Conservation (phyloP, 768 basidiomycete genomes). For the Trametes cubensis region DNA sequence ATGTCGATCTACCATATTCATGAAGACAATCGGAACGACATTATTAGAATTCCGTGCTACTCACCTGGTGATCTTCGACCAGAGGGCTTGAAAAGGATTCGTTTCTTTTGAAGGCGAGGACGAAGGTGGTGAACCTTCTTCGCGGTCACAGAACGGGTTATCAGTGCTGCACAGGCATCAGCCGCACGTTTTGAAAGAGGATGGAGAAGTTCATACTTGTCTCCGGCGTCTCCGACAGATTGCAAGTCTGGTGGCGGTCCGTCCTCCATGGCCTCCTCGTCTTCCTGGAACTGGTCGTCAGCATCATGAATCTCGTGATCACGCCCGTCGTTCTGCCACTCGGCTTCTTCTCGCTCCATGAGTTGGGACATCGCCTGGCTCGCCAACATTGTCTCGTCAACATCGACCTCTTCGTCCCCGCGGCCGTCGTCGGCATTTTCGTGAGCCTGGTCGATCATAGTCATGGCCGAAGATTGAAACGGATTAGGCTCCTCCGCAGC, state of each 20-base stretch:
- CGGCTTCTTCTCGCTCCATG: constrained; percentile 37
- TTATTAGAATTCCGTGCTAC: no score
- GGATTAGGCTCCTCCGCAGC: constrained; percentile 26
- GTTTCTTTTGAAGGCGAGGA: constrained; percentile 11
- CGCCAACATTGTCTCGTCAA: constrained; percentile 55
- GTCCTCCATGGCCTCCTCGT: constrained; percentile 39
- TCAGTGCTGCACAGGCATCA: neutral
- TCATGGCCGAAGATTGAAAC: constrained; percentile 20
- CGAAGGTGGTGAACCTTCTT: neutral
- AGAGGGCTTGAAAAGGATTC: constrained; percentile 26
- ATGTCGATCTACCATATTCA: constrained; percentile 2
- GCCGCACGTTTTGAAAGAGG: neutral
- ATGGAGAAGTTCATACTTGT: neutral
- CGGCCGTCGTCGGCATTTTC: neutral
- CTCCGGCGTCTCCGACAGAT: constrained; percentile 7
- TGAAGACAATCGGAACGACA: no score
- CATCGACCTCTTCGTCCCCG: constrained; percentile 44
- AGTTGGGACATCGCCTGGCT: constrained; percentile 50
- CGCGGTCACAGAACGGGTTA: neutral
- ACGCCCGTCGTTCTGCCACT: constrained; percentile 29
- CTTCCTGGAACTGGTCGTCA: constrained; percentile 30
- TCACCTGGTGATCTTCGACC: constrained; percentile 24
- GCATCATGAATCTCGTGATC: constrained; percentile 33
- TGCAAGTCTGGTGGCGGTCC: constrained; percentile 32
- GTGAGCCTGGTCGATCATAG: neutral